These are phyloP conservation scores for Saccharomyces hybrid DNA, from an alignment of 1,139 yeast genomes.

Conservation along the genomic window DNA sequence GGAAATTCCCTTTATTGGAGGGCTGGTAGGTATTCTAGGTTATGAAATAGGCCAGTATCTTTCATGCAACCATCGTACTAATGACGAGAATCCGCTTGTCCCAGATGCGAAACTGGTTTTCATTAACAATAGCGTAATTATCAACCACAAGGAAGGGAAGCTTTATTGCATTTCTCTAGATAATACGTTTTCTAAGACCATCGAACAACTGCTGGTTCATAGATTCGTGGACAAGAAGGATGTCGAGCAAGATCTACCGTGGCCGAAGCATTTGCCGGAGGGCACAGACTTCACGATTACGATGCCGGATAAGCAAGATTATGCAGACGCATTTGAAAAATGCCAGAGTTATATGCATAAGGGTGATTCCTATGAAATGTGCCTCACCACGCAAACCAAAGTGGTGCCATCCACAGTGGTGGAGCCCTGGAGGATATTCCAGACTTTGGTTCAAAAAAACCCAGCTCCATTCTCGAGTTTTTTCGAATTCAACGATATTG, in stretches of 20 bases:
- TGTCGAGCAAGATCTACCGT: slow-evolving; percentile 4
- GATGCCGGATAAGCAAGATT: slow-evolving; percentile 51
- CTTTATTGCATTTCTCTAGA: slow-evolving; percentile 50
- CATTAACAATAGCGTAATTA: slow-evolving; percentile 56
- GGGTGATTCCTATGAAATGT: slow-evolving; percentile 92
- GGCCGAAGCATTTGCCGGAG: slow-evolving; percentile 21
- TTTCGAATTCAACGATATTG: slow-evolving; percentile 56
- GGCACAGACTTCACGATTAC: slow-evolving; percentile 18
- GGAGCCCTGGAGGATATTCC: slow-evolving; percentile 76
- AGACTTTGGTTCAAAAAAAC: slow-evolving; percentile 58
- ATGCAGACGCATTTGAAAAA: slow-evolving; percentile 46
- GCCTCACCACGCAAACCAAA: slow-evolving; percentile 74
- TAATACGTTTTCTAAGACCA: slow-evolving; percentile 18
- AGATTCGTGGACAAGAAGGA: slow-evolving; percentile 1
- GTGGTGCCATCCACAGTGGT: slow-evolving; percentile 42
- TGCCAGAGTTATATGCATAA: slow-evolving; percentile 65
- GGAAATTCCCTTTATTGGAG: slow-evolving; percentile 74
- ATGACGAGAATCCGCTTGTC: slow-evolving; percentile 5
- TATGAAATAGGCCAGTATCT: slow-evolving; percentile 69
- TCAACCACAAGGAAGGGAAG: slow-evolving; percentile 42
- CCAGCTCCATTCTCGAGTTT: slow-evolving; percentile 92
- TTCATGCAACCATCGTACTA: slow-evolving; percentile 32
- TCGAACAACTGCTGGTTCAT: slow-evolving; percentile 5
- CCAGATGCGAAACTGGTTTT: slow-evolving; percentile 76
- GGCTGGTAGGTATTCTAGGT: slow-evolving; percentile 74